Evolutionary conservation across 176 grass and related monocot species (phyloP).

Genomic region (Ensete glaucum): DNA sequence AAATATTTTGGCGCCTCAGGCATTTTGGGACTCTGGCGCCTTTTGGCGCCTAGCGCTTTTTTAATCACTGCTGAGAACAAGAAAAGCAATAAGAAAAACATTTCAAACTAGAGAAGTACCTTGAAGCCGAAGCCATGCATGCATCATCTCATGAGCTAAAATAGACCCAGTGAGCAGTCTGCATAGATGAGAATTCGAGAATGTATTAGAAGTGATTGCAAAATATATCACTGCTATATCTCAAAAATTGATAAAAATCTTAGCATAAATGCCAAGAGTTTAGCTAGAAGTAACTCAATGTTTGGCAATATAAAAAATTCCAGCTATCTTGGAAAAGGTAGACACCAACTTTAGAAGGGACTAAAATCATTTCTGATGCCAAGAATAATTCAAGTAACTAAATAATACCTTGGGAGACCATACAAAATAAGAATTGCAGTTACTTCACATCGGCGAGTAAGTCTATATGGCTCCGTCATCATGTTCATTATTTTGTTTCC

Average conservation of each 20-base stretch:
- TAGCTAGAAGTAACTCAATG: background rate
- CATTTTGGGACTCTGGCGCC: no score
- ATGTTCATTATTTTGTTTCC: slow-evolving; percentile 84
- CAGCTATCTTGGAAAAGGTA: background rate
- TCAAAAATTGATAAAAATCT: background rate
- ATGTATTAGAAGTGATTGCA: background rate
- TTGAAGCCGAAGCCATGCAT: slow-evolving; percentile 90
- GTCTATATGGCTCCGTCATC: slow-evolving; percentile 78
- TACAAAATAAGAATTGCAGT: slow-evolving; percentile 93
- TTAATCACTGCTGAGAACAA: background rate
- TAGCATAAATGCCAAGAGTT: background rate
- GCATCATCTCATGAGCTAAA: slow-evolving; percentile 98
- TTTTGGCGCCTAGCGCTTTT: no score
- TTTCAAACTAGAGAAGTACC: slow-evolving; percentile 30
- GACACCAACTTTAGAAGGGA: background rate
- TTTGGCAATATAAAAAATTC: background rate
- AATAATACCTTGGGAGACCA: slow-evolving; percentile 88
- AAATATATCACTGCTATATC: background rate
- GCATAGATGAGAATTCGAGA: slow-evolving; percentile 24
- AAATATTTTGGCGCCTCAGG: no score
- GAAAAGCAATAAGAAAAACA: background rate
- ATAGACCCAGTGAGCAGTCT: slow-evolving; percentile 94
- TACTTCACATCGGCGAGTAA: slow-evolving; percentile 84
- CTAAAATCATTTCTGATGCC: slow-evolving; percentile 10
- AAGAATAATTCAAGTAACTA: slow-evolving; percentile 18